These are phyloP conservation scores for Apiospora hydei DNA, from an alignment of 2,329 filamentous ascomycete species.

Conservation along the genomic window DNA sequence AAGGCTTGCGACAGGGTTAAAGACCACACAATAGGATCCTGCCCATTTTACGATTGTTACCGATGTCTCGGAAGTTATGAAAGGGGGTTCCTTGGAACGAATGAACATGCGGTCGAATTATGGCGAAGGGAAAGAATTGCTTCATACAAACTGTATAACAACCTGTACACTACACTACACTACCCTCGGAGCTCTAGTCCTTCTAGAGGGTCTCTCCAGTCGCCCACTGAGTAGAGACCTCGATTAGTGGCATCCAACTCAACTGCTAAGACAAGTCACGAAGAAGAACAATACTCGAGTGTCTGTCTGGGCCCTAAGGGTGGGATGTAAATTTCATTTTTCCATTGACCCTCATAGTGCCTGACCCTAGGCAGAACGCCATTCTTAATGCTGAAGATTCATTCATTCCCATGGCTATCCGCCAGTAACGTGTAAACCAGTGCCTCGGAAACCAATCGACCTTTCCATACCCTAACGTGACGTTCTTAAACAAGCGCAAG, in stretches of 20 bases:
- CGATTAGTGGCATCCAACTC: not conserved
- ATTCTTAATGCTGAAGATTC: conserved; percentile 40
- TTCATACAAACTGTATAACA: not conserved
- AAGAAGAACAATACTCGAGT: conserved; percentile 14
- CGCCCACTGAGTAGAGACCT: not conserved
- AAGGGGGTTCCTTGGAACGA: not conserved
- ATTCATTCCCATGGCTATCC: conserved; percentile 35
- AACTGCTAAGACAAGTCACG: conserved; percentile 13
- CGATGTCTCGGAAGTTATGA: not conserved
- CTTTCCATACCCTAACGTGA: conserved; percentile 31
- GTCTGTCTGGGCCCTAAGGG: conserved; percentile 30
- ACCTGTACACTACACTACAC: not conserved
- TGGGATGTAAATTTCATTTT: conserved; percentile 41
- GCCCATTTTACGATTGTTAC: not conserved
- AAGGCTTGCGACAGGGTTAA: conserved; percentile 58
- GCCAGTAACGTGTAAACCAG: conserved; percentile 26
- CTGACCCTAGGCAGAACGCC: conserved; percentile 44
- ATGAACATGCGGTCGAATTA: not conserved
- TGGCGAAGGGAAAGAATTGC: not conserved
- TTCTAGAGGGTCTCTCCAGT: not conserved
- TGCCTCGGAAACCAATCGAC: conserved; percentile 25
- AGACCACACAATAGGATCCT: not conserved
- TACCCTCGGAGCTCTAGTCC: not conserved
- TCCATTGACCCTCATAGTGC: conserved; percentile 43
- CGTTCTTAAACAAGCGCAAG: conserved; percentile 89